Base-by-base conservation (phyloP, 257 asterid species). In the Plantago ovata region DNA sequence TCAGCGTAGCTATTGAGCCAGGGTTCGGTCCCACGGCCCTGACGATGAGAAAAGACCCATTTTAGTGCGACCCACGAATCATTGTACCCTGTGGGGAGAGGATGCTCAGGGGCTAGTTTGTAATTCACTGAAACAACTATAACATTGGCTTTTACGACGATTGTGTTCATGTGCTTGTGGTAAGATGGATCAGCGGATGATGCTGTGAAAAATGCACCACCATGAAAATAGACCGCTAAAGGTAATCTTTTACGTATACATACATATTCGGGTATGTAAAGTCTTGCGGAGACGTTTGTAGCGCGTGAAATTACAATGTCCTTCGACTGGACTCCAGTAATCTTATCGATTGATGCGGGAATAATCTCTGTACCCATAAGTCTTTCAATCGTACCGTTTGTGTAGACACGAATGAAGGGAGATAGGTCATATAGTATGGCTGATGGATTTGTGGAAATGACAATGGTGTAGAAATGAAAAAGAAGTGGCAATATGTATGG, bases 81-180 rank as follows among this genome's bases (percentile, higher is more conserved):
- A 40, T 81, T 61, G 24, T 77, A 74, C 13, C 76, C 90, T 5
- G 38, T 36, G 0, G 95, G 96, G 1, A 88, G 75, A 8, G 72
- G 89, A 63, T 78, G 28, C 46, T 84, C 89, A 0, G 94, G 94
- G 21, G 94, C 94, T 51, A 80, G 53, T 21, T 94, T 67, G 69
- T 88, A 85, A 33, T 85, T 70, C 0, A 85, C 81, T 0, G 96
- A 88, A 0, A 85, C 72, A 3, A 71, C 73, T 13, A 74, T 51
- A 6, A 72, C 74, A 1, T 77, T 60, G 0, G 93, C 85, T 46
- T 69, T 63, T 4, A 75, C 65, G 3, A 63, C 84, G 18, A 88
- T 58, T 41, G 69, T 50, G 55, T 44, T 70, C 6, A 85, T 12
- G 68, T 68, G 65, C 32, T 36, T 16, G 24, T 54, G 60, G 21